Evolutionary conservation across 2,329 filamentous ascomycete species (phyloP).

Genomic region (Alternaria sp.): DNA sequence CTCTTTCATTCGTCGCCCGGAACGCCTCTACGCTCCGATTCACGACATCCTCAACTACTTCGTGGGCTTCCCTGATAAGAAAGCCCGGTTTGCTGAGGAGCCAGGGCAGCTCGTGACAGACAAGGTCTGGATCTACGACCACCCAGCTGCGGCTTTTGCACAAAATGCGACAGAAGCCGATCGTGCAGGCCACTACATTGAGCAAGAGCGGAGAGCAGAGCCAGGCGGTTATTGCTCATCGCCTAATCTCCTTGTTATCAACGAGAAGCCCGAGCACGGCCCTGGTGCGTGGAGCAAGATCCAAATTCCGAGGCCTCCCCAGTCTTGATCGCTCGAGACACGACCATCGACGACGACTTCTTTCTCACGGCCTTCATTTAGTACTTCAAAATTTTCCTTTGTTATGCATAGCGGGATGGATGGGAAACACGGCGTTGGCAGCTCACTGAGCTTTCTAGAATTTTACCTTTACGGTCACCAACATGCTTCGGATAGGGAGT

Average conservation of each 20-base stretch:
- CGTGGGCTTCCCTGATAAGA: constrained; percentile 63
- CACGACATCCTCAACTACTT: constrained; percentile 65
- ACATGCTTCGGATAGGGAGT: neutral
- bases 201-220: constrained; percentile 54
- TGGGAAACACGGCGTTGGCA: constrained; percentile 1
- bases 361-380: constrained; percentile 17
- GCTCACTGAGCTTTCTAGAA: constrained; percentile 1
- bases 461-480: neutral
- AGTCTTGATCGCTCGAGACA: constrained; percentile 8
- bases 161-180: constrained; percentile 32
- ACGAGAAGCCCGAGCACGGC: constrained; percentile 41
- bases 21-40: constrained; percentile 66
- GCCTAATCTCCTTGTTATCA: constrained; percentile 59
- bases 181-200: constrained; percentile 33
- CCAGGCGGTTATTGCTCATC: constrained; percentile 64
- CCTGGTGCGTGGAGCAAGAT: constrained; percentile 43
- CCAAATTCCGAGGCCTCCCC: constrained; percentile 28
- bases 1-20: constrained; percentile 66
- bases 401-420: constrained; percentile 13
- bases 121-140: constrained; percentile 57
- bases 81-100: constrained; percentile 65
- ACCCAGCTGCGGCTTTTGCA: constrained; percentile 32
- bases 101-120: constrained; percentile 63
- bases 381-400: constrained; percentile 8
- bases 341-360: constrained; percentile 1